Base-by-base conservation (phyloP, 2,329 filamentous ascomycete species). In the Verticillium dahliae region DNA sequence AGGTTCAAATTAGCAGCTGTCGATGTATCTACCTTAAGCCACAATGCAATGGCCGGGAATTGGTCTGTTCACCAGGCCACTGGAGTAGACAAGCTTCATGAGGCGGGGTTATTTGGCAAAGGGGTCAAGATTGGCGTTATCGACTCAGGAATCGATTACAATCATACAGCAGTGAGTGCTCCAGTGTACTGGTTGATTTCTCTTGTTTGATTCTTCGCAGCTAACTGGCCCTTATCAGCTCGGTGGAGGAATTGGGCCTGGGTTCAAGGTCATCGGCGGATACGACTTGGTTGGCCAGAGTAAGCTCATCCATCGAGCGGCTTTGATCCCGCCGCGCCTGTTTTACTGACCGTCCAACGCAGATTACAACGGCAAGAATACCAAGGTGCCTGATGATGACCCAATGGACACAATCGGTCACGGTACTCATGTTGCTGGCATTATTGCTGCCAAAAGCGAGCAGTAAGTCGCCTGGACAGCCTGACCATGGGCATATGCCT, bases 1-100 rank as follows among this genome's bases (percentile, higher is more conserved):
- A 62, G 61, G 15, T 66, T 69, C 52, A 58, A 61, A 33, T 60
- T 72, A 1, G 57, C 62, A 14, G 65, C 68, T 10, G 15, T 61
- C 13, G 39, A 45, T 6, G 35, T 56, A 6, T 57, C 62, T 6
- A 57, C 64, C 4, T 67, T 68, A 56, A 57, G 64, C 14, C 62
- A 65, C 15, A 66, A 67, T 6, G 69, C 66, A 0, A 58, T 64
- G 62, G 65, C 57, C 50, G 62, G 58, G 54, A 75, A 74, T 38
- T 75, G 74, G 61, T 73, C 73, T 2, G 62, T 71, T 55, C 67
- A 68, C 33, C 57, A 55, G 27, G 59, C 61, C 0, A 68, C 66
- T 0, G 67, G 67, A 0, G 67, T 67, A 1, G 60, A 65, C 54
- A 65, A 63, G 50, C 60, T 64, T 1, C 67, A 68, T 9, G 59